Percentiles rank a stretch among this genome's conserved stretches.
Conservation (phyloP, 257 asterid species). For the Catharanthus roseus region DNA sequence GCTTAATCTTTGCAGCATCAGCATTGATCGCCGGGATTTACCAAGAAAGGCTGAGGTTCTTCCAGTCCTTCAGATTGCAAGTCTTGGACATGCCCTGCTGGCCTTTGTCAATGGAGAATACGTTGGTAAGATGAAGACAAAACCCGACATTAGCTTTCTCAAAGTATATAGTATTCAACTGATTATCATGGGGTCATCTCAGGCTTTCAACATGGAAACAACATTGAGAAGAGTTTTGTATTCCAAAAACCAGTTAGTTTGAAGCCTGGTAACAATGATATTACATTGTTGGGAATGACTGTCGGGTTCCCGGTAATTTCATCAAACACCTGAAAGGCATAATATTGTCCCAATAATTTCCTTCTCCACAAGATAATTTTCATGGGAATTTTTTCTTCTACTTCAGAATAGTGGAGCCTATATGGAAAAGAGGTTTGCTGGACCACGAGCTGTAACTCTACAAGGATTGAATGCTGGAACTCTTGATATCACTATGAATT, state of each 20-base stretch:
- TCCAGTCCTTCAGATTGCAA: constrained; percentile 67
- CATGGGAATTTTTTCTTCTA: not conserved
- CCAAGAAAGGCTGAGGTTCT: constrained; percentile 67
- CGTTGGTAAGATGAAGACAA: constrained; percentile 37
- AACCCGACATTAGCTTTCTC: not conserved
- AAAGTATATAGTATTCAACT: not conserved
- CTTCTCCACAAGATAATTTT: not conserved
- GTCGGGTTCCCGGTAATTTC: constrained; percentile 77
- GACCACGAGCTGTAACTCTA: constrained; percentile 59
- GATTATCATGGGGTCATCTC: not conserved
- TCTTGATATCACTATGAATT: constrained; percentile 60
- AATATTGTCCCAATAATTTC: not conserved
- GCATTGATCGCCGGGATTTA: constrained; percentile 48
- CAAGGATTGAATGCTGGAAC: constrained; percentile 91
- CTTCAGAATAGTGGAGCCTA: constrained; percentile 89
- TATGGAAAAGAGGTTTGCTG: constrained; percentile 94
- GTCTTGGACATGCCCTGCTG: constrained; percentile 80
- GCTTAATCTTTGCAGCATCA: constrained; percentile 34
- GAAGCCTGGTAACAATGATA: constrained; percentile 51
- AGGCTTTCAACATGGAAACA: constrained; percentile 89
- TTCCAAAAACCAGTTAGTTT: constrained; percentile 45
- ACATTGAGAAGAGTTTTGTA: constrained; percentile 68
- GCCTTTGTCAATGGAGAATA: constrained; percentile 75
- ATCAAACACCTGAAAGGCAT: not conserved
- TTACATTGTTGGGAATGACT: constrained; percentile 57